phyloP scores from a whole-genome alignment of 306 rosid genomes.

The Vicia villosa region DNA sequence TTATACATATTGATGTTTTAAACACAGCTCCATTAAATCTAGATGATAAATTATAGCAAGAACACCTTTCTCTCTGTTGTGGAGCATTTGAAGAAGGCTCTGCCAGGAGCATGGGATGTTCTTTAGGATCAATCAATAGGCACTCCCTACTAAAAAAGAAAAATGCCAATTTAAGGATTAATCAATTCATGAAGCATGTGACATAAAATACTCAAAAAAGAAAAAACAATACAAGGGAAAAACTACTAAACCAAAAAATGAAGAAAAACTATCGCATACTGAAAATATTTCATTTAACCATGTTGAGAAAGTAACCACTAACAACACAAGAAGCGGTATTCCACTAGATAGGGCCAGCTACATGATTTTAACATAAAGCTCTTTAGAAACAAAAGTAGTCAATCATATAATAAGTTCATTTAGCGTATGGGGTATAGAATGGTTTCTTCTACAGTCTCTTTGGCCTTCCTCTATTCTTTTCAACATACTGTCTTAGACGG shows the following conservation, averaged over 20 bases:
- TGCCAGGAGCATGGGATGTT: constrained; percentile 98
- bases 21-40: constrained; percentile 22
- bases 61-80: constrained; percentile 91
- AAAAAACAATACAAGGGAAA: constrained; percentile 2
- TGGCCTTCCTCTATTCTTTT: constrained; percentile 1
- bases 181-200: constrained; percentile 14
- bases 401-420: neutral
- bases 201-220: neutral
- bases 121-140: constrained; percentile 86
- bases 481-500: neutral
- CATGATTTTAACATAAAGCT: constrained; percentile 18
- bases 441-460: neutral
- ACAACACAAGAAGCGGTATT: constrained; percentile 5
- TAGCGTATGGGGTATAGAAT: neutral
- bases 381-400: neutral
- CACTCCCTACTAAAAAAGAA: constrained; percentile 67
- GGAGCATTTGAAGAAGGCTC: constrained; percentile 89
- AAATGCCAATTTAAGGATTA: constrained; percentile 12
- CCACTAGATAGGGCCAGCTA: neutral
- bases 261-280: neutral
- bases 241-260: neutral
- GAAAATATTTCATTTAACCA: neutral
- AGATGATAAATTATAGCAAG: constrained; percentile 11
- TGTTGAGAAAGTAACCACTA: constrained; percentile 16
- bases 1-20: constrained; percentile 22